phyloP scores from a whole-genome alignment of 108 stramenopile genomes.

The Pseudonitzschia pungens region DNA sequence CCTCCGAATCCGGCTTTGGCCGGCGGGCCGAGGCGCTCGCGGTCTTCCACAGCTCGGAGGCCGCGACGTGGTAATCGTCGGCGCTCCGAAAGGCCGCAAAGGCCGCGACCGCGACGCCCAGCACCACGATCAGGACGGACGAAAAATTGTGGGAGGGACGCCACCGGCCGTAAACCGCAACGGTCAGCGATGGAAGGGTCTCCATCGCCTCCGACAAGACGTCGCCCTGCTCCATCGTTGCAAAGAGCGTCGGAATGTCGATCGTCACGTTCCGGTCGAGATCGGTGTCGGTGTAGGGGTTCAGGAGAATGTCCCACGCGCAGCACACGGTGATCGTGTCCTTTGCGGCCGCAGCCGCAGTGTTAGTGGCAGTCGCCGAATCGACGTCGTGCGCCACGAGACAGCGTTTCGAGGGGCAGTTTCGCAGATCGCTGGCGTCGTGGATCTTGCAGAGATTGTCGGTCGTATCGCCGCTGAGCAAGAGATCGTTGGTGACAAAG shows the following conservation, averaged over 20 bases:
- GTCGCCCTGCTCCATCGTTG: slow-evolving; percentile 71
- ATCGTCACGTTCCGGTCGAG: slow-evolving; percentile 31
- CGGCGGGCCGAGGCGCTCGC: too few relatives aligned
- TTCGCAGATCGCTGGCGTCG: slow-evolving; percentile 30
- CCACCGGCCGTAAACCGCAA: slow-evolving; percentile 38
- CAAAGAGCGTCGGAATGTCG: slow-evolving; percentile 56
- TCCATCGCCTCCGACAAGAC: slow-evolving; percentile 31
- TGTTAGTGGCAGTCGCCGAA: background rate
- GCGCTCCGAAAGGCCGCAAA: slow-evolving; percentile 60
- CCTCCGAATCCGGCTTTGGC: background rate
- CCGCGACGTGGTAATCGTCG: slow-evolving; percentile 48
- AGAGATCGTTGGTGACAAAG: slow-evolving; percentile 45
- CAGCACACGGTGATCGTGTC: slow-evolving; percentile 51
- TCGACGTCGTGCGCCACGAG: slow-evolving; percentile 44
- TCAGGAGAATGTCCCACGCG: slow-evolving; percentile 81
- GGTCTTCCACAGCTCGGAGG: slow-evolving; percentile 7
- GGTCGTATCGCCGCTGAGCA: slow-evolving; percentile 51
- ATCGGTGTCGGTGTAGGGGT: slow-evolving; percentile 49
- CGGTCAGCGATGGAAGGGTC: slow-evolving; percentile 1
- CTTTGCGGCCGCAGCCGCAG: too few relatives aligned
- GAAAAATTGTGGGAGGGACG: slow-evolving; percentile 59
- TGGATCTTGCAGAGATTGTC: slow-evolving; percentile 54
- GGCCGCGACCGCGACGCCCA: slow-evolving; percentile 66
- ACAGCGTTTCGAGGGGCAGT: slow-evolving; percentile 73
- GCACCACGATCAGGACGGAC: slow-evolving; percentile 60